Evolutionary conservation across 768 basidiomycete genomes (phyloP), one percentile per base, ranked within the genome.

Genomic region (Kwoniella newhampshirensis): DNA sequence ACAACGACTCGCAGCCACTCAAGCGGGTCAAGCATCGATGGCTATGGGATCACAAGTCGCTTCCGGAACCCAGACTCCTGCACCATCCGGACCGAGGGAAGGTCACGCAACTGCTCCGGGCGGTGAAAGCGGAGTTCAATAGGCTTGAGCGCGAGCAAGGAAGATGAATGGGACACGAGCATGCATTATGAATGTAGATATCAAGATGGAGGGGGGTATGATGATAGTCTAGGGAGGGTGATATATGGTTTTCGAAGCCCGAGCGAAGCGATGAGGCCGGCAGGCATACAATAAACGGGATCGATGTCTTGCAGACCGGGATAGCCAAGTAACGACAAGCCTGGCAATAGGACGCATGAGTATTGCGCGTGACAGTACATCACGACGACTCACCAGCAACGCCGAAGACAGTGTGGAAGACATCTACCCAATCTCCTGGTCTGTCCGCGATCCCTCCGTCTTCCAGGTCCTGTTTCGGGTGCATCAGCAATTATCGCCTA

Each of bases 261-360:
- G 75, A 76, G 82, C 32, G 75, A 75, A 71, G 87, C 84, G 40
- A 91, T 89, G 7, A 91, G 66, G 11, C 73, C 73, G 1, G 87
- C 87, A 7, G 91, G 94, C 91, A 98, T 91, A 78, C 94, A 98
- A 70, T 92, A 96, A 20, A 96, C 87, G 0, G 94, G 94, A 72
- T 98, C 96, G 39, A 98, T 78, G 63, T 91, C 89, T 15, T 84
- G 80, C 20, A 99, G 77, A 1, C 85, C 87, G 0, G 89, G 87
- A 68, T 91, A 93, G 17, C 91, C 90, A 12, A 97, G 80, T 15
- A 97, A 79, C 0, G 91, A 92, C 26, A 99, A 81, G 1, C 91
- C 92, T 87, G 60, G 30, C 1, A 50, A 30, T 23, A 57, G 11
- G 20, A 2, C 28, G 17, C 18, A n/a, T 46, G 21, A 47, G 40